These are phyloP conservation scores for Prunus armeniaca DNA, from an alignment of 306 rosid species.

Conservation along the genomic window DNA sequence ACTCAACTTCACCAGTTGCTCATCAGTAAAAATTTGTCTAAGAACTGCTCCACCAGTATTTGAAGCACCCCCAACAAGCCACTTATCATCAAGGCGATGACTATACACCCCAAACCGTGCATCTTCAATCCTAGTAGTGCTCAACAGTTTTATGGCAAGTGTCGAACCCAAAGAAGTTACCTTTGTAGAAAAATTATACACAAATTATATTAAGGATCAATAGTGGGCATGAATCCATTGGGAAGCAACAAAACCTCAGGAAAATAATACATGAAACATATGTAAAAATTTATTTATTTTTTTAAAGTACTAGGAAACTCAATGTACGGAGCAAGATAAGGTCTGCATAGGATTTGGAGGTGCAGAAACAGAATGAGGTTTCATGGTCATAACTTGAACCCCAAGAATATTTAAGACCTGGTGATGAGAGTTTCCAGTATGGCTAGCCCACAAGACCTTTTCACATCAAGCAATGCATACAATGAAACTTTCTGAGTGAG, in stretches of 20 bases:
- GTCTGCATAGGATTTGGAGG: background rate
- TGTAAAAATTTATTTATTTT: background rate
- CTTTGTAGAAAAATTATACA: slow-evolving; percentile 29
- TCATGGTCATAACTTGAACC: background rate
- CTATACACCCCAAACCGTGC: slow-evolving; percentile 93
- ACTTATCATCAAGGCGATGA: slow-evolving; percentile 94
- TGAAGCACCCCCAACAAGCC: slow-evolving; percentile 99
- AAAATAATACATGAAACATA: background rate
- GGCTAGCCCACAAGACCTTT: background rate
- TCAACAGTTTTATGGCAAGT: slow-evolving; percentile 82
- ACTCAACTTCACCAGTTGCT: slow-evolving; percentile 63
- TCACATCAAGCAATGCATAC: background rate
- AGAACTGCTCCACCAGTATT: slow-evolving; percentile 92
- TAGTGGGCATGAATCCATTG: background rate
- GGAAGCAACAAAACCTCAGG: background rate
- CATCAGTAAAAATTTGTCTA: slow-evolving; percentile 72
- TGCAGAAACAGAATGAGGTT: background rate
- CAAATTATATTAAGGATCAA: background rate
- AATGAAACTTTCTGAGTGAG: background rate
- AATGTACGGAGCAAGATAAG: background rate
- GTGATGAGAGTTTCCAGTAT: background rate
- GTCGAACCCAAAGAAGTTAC: slow-evolving; percentile 97
- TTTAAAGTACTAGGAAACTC: slow-evolving; percentile 8
- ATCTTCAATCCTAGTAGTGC: slow-evolving; percentile 79
- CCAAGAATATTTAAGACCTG: background rate